These are phyloP conservation scores for Aaosphaeria pasadenensis DNA, from an alignment of 2,329 filamentous ascomycete genomes.

Conservation along the genomic window DNA sequence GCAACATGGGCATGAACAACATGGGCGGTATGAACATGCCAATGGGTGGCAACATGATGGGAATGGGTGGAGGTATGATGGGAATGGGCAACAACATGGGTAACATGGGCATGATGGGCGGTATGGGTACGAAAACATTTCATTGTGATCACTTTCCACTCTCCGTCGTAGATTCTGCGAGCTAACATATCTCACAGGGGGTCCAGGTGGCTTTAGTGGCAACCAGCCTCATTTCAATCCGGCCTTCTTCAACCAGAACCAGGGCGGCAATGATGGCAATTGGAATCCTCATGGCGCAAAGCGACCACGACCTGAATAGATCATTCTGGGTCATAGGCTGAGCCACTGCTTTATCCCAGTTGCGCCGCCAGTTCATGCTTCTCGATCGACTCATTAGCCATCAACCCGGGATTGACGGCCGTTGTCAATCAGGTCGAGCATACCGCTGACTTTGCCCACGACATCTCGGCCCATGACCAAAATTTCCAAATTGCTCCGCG, in stretches of 20 bases:
- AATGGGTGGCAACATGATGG: conserved; percentile 25
- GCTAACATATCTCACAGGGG: conserved; percentile 6
- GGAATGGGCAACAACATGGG: conserved; percentile 41
- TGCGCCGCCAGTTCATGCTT: too few species aligned
- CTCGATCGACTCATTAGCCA: too few species aligned
- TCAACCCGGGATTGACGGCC: too few species aligned
- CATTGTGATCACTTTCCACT: neutral
- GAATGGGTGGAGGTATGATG: conserved; percentile 37
- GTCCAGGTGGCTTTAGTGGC: conserved; percentile 55
- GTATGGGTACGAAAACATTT: conserved; percentile 11
- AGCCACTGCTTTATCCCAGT: too few species aligned
- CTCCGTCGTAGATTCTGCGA: neutral
- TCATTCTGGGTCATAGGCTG: too few species aligned
- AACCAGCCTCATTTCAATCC: conserved; percentile 71
- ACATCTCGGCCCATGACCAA: too few species aligned
- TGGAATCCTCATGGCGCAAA: conserved; percentile 83
- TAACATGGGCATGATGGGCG: conserved; percentile 53
- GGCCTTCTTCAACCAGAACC: conserved; percentile 61
- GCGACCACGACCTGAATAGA: conserved; percentile 70
- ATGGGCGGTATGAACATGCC: conserved; percentile 36
- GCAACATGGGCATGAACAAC: conserved; percentile 33
- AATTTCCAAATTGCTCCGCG: too few species aligned
- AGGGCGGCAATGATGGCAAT: conserved; percentile 52
- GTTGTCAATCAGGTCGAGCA: too few species aligned
- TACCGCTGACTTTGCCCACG: too few species aligned